These are phyloP conservation scores for Caloboletus inedulis DNA, from an alignment of 1,284 basidiomycete species.

Conservation along the genomic window DNA sequence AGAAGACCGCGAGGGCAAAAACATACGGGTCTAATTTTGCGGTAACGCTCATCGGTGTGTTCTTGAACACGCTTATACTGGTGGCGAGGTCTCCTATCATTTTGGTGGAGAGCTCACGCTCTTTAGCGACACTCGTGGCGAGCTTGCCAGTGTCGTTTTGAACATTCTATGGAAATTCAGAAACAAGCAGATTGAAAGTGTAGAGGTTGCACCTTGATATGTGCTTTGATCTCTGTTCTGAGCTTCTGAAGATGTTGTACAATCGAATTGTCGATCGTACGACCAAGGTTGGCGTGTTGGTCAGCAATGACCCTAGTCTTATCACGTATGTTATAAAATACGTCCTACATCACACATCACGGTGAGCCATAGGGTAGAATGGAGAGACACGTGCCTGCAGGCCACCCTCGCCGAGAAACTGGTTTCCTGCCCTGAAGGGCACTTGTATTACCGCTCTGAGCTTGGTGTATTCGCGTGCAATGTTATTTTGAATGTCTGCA, in stretches of 20 bases:
- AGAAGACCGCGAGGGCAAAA: neutral
- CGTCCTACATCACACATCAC: conserved; percentile 56
- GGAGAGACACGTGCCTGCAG: conserved; percentile 52
- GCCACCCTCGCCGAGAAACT: conserved; percentile 92
- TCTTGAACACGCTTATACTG: conserved; percentile 89
- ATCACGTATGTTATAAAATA: conserved; percentile 92
- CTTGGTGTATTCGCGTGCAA: conserved; percentile 91
- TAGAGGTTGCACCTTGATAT: conserved; percentile 73
- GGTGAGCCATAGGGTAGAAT: neutral
- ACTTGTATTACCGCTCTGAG: conserved; percentile 98
- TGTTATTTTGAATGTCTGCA: conserved; percentile 94
- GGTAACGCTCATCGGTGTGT: conserved; percentile 88
- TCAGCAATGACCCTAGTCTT: conserved; percentile 94
- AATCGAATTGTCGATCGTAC: conserved; percentile 95
- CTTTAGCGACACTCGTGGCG: conserved; percentile 89
- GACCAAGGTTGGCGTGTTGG: conserved; percentile 93
- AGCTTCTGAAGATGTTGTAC: conserved; percentile 98
- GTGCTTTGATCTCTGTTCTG: conserved; percentile 92
- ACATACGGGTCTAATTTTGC: conserved; percentile 84
- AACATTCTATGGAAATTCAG: conserved; percentile 64
- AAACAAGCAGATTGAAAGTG: neutral
- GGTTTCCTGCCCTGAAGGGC: conserved; percentile 92
- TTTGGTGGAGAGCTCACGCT: conserved; percentile 87
- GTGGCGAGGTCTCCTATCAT: conserved; percentile 87
- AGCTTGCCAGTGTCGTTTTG: conserved; percentile 98